A percentile compares a stretch with the other conserved stretches of the same genome.
These are phyloP conservation scores for Blastobotrys petasosporus DNA, from an alignment of 1,139 yeast species.

Conservation along the genomic window DNA sequence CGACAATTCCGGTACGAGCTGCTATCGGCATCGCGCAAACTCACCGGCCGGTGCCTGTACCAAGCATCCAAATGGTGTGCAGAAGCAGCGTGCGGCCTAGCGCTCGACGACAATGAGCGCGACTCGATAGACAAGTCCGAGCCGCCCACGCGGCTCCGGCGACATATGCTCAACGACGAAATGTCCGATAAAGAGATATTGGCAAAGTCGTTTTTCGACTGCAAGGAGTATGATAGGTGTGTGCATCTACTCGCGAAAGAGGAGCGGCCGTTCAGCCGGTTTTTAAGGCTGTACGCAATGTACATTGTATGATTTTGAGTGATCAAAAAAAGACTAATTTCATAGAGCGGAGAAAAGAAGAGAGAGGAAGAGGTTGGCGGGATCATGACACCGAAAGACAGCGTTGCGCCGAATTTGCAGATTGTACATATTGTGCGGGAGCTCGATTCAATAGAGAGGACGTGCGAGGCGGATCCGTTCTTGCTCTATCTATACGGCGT, in stretches of 20 bases:
- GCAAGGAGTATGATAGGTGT: conserved; percentile 82
- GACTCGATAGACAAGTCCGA: conserved; percentile 14
- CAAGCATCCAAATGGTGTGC: conserved; percentile 79
- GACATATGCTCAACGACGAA: conserved; percentile 13
- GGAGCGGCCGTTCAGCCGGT: conserved; percentile 45
- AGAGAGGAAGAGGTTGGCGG: conserved; percentile 72
- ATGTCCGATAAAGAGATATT: conserved; percentile 34
- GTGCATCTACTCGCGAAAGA: conserved; percentile 48
- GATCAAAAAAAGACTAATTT: not conserved
- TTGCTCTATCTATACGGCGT: conserved; percentile 60
- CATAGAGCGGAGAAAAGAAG: conserved; percentile 60
- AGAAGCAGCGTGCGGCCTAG: conserved; percentile 61
- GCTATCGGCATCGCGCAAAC: conserved; percentile 36
- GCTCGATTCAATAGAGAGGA: conserved; percentile 23
- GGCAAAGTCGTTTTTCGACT: conserved; percentile 72
- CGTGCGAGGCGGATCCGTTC: conserved; percentile 45
- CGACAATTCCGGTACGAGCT: conserved; percentile 32
- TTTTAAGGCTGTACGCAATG: conserved; percentile 61
- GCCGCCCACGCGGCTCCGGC: conserved; percentile 15
- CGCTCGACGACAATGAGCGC: conserved; percentile 16
- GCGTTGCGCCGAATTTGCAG: conserved; percentile 32
- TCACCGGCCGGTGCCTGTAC: conserved; percentile 48
- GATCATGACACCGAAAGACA: conserved; percentile 44
- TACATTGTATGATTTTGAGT: conserved; percentile 37
- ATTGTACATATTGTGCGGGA: conserved; percentile 32